phyloP scores from a whole-genome alignment of 2,329 filamentous ascomycete species.

The Ophiostoma tasmaniense region DNA sequence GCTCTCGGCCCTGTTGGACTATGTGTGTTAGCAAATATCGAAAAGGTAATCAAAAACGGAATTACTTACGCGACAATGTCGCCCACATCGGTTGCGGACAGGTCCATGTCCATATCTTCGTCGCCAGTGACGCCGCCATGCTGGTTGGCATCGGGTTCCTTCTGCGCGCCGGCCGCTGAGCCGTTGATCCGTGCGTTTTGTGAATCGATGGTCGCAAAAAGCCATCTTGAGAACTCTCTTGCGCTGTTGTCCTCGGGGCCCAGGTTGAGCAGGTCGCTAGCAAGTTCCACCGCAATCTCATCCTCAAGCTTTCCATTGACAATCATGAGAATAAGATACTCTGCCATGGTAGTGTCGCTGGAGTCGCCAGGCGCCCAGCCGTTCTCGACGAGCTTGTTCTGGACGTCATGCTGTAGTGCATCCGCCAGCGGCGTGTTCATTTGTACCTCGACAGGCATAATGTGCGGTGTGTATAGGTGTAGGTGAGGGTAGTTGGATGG shows the following conservation, averaged over 20 bases:
- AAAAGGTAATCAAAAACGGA: background rate
- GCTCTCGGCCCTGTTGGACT: constrained; percentile 93
- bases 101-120: constrained; percentile 67
- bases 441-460: constrained; percentile 70
- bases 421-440: constrained; percentile 76
- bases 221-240: constrained; percentile 77
- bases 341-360: constrained; percentile 75
- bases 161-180: constrained; percentile 4
- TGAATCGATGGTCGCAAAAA: constrained; percentile 76
- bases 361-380: constrained; percentile 77
- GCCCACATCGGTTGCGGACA: constrained; percentile 26
- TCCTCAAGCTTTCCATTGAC: constrained; percentile 89
- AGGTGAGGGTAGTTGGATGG: background rate
- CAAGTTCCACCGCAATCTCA: constrained; percentile 80
- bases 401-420: constrained; percentile 72
- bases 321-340: constrained; percentile 97
- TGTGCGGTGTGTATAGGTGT: constrained; percentile 23
- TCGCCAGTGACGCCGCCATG: constrained; percentile 25
- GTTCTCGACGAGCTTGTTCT: constrained; percentile 84
- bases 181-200: constrained; percentile 58
- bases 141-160: background rate
- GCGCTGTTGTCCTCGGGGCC: constrained; percentile 75
- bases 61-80: background rate
- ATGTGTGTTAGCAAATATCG: constrained; percentile 4
- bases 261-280: constrained; percentile 75